A percentile compares a stretch with the other conserved stretches of the same genome.
Evolutionary conservation across 176 grass and related monocot species (phyloP).

Genomic region (Aegilops umbellulata): DNA sequence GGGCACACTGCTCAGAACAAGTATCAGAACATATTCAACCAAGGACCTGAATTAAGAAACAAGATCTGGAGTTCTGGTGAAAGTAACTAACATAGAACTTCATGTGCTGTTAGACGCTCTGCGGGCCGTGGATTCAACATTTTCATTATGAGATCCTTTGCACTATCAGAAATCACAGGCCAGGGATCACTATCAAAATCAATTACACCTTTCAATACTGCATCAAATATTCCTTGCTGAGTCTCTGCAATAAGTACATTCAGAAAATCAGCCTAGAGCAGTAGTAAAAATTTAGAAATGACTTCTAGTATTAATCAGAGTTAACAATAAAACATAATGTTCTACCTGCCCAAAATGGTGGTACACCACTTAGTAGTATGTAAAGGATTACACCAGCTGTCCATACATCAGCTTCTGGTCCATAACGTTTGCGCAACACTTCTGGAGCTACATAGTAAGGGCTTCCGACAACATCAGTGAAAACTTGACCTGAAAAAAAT

Average conservation of each 20-base stretch:
- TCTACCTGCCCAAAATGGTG: slow-evolving; percentile 82
- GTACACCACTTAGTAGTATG: slow-evolving; percentile 81
- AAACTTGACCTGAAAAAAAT: slow-evolving; percentile 64
- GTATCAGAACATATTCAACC: neutral
- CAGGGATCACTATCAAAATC: slow-evolving; percentile 69
- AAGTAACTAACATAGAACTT: slow-evolving; percentile 60
- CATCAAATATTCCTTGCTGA: slow-evolving; percentile 67
- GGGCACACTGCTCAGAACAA: neutral
- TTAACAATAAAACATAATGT: neutral
- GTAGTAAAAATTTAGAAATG: neutral
- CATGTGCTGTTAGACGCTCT: slow-evolving; percentile 52
- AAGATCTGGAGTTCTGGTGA: slow-evolving; percentile 2
- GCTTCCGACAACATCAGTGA: slow-evolving; percentile 84
- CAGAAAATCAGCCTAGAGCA: slow-evolving; percentile 16
- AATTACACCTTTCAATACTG: slow-evolving; percentile 60
- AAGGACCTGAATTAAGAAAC: slow-evolving; percentile 17
- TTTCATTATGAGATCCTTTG: slow-evolving; percentile 59
- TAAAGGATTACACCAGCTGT: slow-evolving; percentile 92
- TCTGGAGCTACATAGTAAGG: slow-evolving; percentile 93
- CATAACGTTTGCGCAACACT: slow-evolving; percentile 72
- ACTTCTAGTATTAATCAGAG: slow-evolving; percentile 1
- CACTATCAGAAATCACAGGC: slow-evolving; percentile 65
- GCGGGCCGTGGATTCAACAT: slow-evolving; percentile 52
- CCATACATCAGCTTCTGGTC: slow-evolving; percentile 90
- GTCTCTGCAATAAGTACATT: slow-evolving; percentile 47